Base-by-base conservation (phyloP, 176 grass and related monocot genomes). In the Juncus effusus region DNA sequence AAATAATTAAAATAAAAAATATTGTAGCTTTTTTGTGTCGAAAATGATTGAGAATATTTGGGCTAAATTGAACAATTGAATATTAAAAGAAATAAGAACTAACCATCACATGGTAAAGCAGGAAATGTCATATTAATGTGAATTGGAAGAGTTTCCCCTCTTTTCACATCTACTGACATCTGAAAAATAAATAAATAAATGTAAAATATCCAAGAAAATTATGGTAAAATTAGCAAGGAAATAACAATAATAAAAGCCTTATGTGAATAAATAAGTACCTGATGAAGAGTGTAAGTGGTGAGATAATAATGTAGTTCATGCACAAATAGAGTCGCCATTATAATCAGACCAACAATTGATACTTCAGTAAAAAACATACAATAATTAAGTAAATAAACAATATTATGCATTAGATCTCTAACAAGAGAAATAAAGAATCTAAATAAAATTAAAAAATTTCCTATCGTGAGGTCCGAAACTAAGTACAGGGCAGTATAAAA, bases 81-180 rank as follows among this genome's bases (percentile, higher is more conserved):
- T 52, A 52, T 8, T 8, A 52, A 52, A 8, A 52, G 49, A 52
- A 52, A 12, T 38, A 50, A 55, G 7, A 57, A 78, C 85, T 80
- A 54, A 92, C 88, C 80, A 82, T 97, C 85, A 86, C 94, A 97
- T 58, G 88, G 94, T 84, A 93, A 84, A 36, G 94, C 79, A 66
- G 88, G 94, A 79, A 99, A 99, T 64, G 94, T 92, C 73, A 99
- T 84, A 79, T 99, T 99, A 82, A 97, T 86, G 77, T 97, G 73
- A 83, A 97, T 97, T 2, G 88, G 85, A 69, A 99, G 80, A 66
- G 78, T 99, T 84, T 99, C 88, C 81, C 88, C 88, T 82, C 88
- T 74, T 74, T 99, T 93, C 42, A 93, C 41, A 99, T 93, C 94
- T 72, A 99, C 94, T 55, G 94, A 99, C 94, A 99, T 99, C 88